Conservation (phyloP, 176 grass and related monocot genomes). For the Eleusine coracana region DNA sequence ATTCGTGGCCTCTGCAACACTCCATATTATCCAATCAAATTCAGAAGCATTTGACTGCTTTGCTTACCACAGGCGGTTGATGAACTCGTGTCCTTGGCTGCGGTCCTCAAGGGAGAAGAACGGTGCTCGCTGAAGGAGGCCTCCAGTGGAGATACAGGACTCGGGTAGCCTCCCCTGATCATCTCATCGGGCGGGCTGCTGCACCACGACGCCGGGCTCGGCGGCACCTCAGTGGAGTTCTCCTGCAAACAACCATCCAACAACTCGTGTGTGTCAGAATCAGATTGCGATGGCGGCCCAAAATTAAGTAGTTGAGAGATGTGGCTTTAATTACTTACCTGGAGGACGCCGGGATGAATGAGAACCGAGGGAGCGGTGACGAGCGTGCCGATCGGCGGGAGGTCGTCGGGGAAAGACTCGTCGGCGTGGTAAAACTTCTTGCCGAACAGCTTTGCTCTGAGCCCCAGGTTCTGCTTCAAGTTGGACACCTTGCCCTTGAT, state of each 20-base stretch:
- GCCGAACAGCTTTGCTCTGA: slow-evolving; percentile 75
- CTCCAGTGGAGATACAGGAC: slow-evolving; percentile 85
- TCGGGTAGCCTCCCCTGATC: slow-evolving; percentile 76
- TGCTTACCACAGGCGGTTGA: slow-evolving; percentile 50
- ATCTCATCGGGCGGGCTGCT: slow-evolving; percentile 84
- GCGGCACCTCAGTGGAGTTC: slow-evolving; percentile 96
- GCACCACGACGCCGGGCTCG: slow-evolving; percentile 89
- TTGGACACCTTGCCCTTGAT: slow-evolving; percentile 73
- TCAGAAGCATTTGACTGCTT: slow-evolving; percentile 27
- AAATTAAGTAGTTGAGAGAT: too few species aligned
- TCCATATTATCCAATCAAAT: not conserved
- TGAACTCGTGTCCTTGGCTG: slow-evolving; percentile 46
- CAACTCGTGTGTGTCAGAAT: not conserved
- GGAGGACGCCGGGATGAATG: slow-evolving; percentile 65
- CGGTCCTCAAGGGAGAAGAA: slow-evolving; percentile 46
- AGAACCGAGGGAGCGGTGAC: slow-evolving; percentile 70
- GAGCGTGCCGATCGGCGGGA: slow-evolving; percentile 58
- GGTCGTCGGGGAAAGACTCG: slow-evolving; percentile 54
- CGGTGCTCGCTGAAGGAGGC: slow-evolving; percentile 65
- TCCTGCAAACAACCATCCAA: slow-evolving; percentile 56
- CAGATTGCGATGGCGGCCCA: not conserved
- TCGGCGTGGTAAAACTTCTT: slow-evolving; percentile 70
- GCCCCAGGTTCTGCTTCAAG: slow-evolving; percentile 72
- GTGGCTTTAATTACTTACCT: slow-evolving; percentile 51
- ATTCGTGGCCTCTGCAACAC: not conserved